Evolutionary conservation across 345 rosid genomes (phyloP).

Genomic region (Corchorus capsularis): DNA sequence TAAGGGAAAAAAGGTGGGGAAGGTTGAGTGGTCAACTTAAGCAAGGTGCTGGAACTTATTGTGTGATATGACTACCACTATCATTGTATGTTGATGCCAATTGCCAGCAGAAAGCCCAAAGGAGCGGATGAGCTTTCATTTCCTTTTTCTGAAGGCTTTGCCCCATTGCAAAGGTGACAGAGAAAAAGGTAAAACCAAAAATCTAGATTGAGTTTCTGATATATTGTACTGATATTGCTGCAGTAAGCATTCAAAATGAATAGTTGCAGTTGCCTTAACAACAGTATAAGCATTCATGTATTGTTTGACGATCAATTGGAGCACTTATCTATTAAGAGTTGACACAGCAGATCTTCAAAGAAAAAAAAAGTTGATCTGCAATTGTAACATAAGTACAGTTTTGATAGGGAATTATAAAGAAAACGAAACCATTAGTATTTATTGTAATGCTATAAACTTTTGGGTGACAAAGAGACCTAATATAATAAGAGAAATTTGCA

Average conservation of each 20-base stretch:
- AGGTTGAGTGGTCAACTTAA: slow-evolving; percentile 37
- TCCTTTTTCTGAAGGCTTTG: neutral
- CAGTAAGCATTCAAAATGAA: slow-evolving; percentile 4
- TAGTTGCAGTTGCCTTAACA: neutral
- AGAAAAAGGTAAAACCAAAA: neutral
- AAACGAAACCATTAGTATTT: neutral
- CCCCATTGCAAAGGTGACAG: neutral
- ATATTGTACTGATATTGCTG: neutral
- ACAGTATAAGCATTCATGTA: neutral
- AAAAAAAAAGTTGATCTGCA: too few relatives aligned
- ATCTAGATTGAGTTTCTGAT: neutral
- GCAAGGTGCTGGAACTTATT: slow-evolving; percentile 29
- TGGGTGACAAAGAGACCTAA: neutral
- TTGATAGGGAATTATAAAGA: neutral
- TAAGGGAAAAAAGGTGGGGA: slow-evolving; percentile 4
- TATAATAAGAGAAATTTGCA: neutral
- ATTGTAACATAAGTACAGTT: neutral
- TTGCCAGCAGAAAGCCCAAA: slow-evolving; percentile 17
- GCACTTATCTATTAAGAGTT: slow-evolving; percentile 5
- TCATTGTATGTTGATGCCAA: slow-evolving; percentile 12
- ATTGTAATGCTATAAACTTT: neutral
- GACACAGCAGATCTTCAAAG: neutral
- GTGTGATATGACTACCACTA: slow-evolving; percentile 38
- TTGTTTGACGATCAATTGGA: neutral
- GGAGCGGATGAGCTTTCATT: slow-evolving; percentile 20